Evolutionary conservation across 805 yeast species (phyloP).

Genomic region (Candida takata): DNA sequence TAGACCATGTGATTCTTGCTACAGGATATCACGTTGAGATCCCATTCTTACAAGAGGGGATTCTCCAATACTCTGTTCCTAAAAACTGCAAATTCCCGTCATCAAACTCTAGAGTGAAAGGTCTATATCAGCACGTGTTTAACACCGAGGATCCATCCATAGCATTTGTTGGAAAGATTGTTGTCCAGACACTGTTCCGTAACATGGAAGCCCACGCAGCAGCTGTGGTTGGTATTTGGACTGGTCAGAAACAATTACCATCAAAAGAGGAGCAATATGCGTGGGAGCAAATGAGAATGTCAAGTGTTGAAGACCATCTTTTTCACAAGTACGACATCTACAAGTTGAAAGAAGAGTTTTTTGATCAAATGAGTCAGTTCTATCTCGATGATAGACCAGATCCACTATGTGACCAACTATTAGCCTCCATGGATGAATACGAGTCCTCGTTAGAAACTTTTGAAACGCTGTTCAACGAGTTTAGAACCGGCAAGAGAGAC

Average conservation of each 20-base stretch:
- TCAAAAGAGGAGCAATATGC: constrained; percentile 30
- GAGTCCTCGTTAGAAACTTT: constrained; percentile 14
- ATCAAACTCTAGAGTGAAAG: constrained; percentile 30
- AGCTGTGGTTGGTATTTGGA: constrained; percentile 55
- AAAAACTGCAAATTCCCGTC: constrained; percentile 16
- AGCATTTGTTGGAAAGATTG: constrained; percentile 33
- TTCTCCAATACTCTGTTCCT: constrained; percentile 19
- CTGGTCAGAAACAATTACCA: constrained; percentile 35
- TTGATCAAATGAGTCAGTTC: constrained; percentile 24
- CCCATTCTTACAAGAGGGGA: constrained; percentile 29
- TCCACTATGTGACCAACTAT: constrained; percentile 25
- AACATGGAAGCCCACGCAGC: constrained; percentile 45
- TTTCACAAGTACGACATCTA: constrained; percentile 32
- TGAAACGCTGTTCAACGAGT: constrained; percentile 18
- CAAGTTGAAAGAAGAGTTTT: constrained; percentile 23
- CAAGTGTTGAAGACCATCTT: constrained; percentile 17
- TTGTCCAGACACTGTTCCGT: constrained; percentile 40
- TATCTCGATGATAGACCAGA: constrained; percentile 27
- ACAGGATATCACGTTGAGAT: constrained; percentile 39
- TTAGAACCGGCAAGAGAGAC: constrained; percentile 12
- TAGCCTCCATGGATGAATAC: constrained; percentile 10
- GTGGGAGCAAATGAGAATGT: constrained; percentile 27
- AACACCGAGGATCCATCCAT: constrained; percentile 40
- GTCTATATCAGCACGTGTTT: constrained; percentile 40
- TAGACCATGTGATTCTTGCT: constrained; percentile 33